Evolutionary conservation across 139 green algal genomes (phyloP), one percentile per base, ranked within the genome.

Genomic region (Coelastrella sp.): DNA sequence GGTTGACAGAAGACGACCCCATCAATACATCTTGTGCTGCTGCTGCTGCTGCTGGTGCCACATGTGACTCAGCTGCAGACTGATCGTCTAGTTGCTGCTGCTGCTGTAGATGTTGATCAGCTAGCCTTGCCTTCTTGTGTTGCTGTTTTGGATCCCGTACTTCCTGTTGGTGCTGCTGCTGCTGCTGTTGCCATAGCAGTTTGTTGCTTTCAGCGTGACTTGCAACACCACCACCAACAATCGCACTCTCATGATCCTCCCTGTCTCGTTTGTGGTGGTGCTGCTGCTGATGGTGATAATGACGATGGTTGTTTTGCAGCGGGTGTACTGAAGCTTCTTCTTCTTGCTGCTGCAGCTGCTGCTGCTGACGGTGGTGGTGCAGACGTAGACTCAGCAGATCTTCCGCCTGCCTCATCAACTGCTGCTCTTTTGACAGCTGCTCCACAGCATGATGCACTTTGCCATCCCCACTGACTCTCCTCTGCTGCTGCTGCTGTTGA

Each of bases 221-320:
- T n/a, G n/a, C n/a, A n/a, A n/a, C n/a, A n/a, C n/a, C n/a, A n/a
- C n/a, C n/a, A n/a, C n/a, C n/a, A n/a, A n/a, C n/a, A n/a, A n/a
- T n/a, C n/a, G n/a, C n/a, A n/a, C n/a, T n/a, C n/a, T n/a, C n/a
- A n/a, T n/a, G n/a, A n/a, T n/a, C n/a, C n/a, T n/a, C n/a, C n/a
- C n/a, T n/a, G n/a, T n/a, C n/a, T n/a, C n/a, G n/a, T 73, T 37
- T 21, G 35, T 17, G 63, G 30, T 17, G 40, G 63, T 80, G 72
- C 74, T 82, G 74, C 27, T 82, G 48, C 48, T 81, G 32, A 19
- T 82, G 69, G 25, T 78, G 40, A 4, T 78, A 17, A 48, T 75
- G 67, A 11, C 51, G 15, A 45, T 51, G 67, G 5, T 19, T 75
- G 37, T 75, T 35, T 30, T 73, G 63, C 30, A 45, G 63, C 30